Base-by-base conservation (phyloP, 176 grass and related monocot genomes). In the Zizania latifolia region DNA sequence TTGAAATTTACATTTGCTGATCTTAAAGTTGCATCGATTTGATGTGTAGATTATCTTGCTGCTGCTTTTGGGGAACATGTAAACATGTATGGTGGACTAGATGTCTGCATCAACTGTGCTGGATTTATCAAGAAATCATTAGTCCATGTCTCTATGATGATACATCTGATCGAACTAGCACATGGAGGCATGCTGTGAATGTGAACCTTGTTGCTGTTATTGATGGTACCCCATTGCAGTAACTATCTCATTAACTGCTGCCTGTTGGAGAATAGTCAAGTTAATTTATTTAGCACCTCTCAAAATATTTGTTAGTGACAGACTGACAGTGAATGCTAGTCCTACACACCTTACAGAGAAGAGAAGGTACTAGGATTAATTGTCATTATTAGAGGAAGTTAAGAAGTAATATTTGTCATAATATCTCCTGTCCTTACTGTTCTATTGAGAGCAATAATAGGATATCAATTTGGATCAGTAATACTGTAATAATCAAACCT, bases 101-200 rank as follows among this genome's bases (percentile, higher is more conserved):
- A 99, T 92, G 82, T 99, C 60, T 99, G 92, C 62, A 77, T 99
- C 76, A 99, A 99, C 62, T 88, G 71, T 81, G 95, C 95, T 90
- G 95, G 95, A 61, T 84, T 90, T 65, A 15, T 0, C 63, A 84
- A 62, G 58, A 29, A 4, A 19, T 58, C 62, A 68, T 24, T 82
- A 76, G 86, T 99, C n/a, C n/a, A n/a, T n/a, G n/a, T n/a, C n/a
- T n/a, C 86, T 68, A 92, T 54, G 65, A 92, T 71, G 95, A 99
- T 77, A 80, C 21, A 82, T 90, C 95, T 32, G 92, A 99, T 69
- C 92, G 95, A 61, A 90, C 69, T 65, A 81, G 65, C 56, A 99
- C 89, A 58, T 99, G 95, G 95, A 99, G 84, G 44, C 82, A 82
- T 72, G 86, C 95, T 23, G 71, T 99, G 61, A 81, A 94, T 88